phyloP scores from a whole-genome alignment of 495 filamentous ascomycete genomes.

The Aspergillus homomorphus region DNA sequence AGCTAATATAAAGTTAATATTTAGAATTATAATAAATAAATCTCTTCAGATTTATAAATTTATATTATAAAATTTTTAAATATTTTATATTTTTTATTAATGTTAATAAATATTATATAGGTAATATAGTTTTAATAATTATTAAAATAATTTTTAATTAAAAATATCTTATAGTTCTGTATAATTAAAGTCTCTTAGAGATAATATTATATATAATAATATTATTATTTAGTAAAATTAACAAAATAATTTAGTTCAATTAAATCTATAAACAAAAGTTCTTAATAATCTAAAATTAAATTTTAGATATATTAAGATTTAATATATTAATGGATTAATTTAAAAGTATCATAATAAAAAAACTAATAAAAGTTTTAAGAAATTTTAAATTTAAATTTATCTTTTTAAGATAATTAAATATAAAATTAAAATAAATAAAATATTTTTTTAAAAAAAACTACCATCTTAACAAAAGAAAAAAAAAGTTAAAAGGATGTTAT shows the following conservation, averaged over 20 bases:
- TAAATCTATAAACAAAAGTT: no score
- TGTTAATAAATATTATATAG: background rate
- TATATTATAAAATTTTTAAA: no score
- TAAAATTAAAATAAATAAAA: slow-evolving; percentile 1
- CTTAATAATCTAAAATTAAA: no score
- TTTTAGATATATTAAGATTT: no score
- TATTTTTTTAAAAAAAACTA: background rate
- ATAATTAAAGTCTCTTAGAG: background rate
- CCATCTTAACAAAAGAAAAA: no score
- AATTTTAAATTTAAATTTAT: no score
- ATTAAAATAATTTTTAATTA: background rate
- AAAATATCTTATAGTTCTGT: background rate
- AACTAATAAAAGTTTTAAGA: no score
- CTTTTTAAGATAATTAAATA: background rate
- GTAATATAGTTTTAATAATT: background rate
- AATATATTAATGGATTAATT: background rate
- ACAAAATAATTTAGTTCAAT: no score
- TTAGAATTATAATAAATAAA: background rate
- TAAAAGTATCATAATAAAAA: no score
- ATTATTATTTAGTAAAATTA: no score
- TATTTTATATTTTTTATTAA: slow-evolving; percentile 3
- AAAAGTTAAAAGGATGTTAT: no score
- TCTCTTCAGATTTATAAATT: slow-evolving; percentile 5
- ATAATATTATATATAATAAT: background rate
- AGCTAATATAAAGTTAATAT: slow-evolving; percentile 1